phyloP scores from a whole-genome alignment of 78 protist genomes.

The Dictyostelium discoideum region dicty_2.7 NC_007090.3:2911501-2912000 shows the following conservation, averaged over 20 bases:
- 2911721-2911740: slow-evolving; percentile 65
- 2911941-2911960: too few relatives aligned
- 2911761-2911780: slow-evolving; percentile 32
- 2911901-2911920: not conserved
- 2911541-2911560: not conserved
- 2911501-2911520: too few relatives aligned
- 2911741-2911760: slow-evolving; percentile 60
- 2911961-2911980: too few relatives aligned
- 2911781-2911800: not conserved
- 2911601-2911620: not conserved
- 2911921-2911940: not conserved
- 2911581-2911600: too few relatives aligned
- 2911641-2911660: slow-evolving; percentile 65
- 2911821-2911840: not conserved
- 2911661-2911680: slow-evolving; percentile 50
- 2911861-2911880: slow-evolving; percentile 33
- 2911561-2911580: not conserved
- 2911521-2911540: too few relatives aligned
- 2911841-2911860: slow-evolving; percentile 40
- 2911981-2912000: too few relatives aligned
- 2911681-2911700: slow-evolving; percentile 62
- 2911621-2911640: not conserved
- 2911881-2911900: slow-evolving; percentile 32
- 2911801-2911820: not conserved
- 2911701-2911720: slow-evolving; percentile 51